phyloP scores from a whole-genome alignment of 164 flowering plant species.

The Euptelea pleiosperma region DNA sequence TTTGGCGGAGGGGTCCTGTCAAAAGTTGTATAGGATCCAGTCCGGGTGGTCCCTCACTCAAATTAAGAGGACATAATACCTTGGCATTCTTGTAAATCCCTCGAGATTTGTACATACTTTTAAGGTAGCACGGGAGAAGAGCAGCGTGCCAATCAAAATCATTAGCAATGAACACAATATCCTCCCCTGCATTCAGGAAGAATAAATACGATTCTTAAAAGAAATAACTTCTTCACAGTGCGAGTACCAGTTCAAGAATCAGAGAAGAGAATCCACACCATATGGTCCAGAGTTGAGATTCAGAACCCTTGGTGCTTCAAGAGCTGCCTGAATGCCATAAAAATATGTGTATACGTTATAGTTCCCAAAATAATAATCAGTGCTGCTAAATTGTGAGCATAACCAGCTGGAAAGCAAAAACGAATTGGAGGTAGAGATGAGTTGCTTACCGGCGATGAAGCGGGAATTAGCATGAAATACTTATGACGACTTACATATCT shows the following conservation, averaged over 20 bases:
- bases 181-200: constrained; percentile 50
- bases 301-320: constrained; percentile 79
- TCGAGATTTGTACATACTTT: constrained; percentile 48
- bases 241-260: not conserved
- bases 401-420: too few species aligned
- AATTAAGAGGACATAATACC: constrained; percentile 30
- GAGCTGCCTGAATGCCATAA: constrained; percentile 92
- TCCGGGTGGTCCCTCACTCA: too few species aligned
- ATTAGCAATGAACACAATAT: constrained; percentile 69
- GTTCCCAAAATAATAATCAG: too few species aligned
- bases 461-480: too few species aligned
- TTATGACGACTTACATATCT: too few species aligned
- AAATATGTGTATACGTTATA: too few species aligned
- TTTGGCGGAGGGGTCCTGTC: too few species aligned
- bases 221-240: not conserved
- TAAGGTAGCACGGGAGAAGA: constrained; percentile 79
- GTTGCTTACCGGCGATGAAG: too few species aligned
- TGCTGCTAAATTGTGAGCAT: too few species aligned
- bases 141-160: constrained; percentile 96
- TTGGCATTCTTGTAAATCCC: constrained; percentile 69
- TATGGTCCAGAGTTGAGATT: constrained; percentile 82
- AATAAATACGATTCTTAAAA: not conserved
- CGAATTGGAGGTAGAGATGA: too few species aligned
- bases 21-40: too few species aligned
- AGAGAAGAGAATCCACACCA: constrained; percentile 40